A percentile compares a stretch with the other conserved stretches of the same genome.
phyloP scores from a whole-genome alignment of 2,329 filamentous ascomycete genomes.

The Arthrobotrys conoides region DNA sequence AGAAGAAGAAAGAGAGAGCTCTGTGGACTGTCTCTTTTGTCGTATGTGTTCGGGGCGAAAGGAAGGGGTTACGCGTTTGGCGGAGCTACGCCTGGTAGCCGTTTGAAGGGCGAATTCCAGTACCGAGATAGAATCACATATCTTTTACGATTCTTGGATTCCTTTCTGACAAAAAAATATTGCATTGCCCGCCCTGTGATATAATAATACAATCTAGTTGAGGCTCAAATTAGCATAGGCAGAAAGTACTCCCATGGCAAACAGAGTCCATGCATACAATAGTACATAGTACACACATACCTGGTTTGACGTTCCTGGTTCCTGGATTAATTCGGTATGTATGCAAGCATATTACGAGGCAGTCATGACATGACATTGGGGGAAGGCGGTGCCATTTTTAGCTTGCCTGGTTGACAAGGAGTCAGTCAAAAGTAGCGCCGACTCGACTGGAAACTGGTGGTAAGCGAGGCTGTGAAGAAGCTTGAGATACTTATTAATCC shows the following conservation, averaged over 20 bases:
- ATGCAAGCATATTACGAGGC: constrained; percentile 22
- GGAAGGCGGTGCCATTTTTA: constrained; percentile 44
- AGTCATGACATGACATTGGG: not conserved
- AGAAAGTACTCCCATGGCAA: not conserved
- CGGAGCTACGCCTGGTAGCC: not conserved
- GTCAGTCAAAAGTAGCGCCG: too few species aligned
- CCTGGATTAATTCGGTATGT: constrained; percentile 42
- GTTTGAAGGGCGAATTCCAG: not conserved
- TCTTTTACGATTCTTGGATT: constrained; percentile 6
- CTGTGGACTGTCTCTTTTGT: constrained; percentile 11
- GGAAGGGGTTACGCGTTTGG: constrained; percentile 20
- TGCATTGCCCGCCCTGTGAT: constrained; percentile 24
- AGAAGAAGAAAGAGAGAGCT: constrained; percentile 8
- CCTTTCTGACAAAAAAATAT: constrained; percentile 16
- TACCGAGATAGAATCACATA: not conserved
- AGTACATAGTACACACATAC: not conserved
- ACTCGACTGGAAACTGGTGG: constrained; percentile 4
- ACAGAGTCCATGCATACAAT: not conserved
- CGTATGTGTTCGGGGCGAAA: not conserved
- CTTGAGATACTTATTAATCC: constrained; percentile 8
- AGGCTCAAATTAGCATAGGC: constrained; percentile 30
- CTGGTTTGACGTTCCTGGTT: constrained; percentile 18
- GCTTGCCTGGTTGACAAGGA: constrained; percentile 1
- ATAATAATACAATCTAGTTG: constrained; percentile 3
- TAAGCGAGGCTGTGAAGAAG: constrained; percentile 55